Conservation (phyloP, 2,329 filamentous ascomycete genomes). For the Diaporthe batatas region DNA sequence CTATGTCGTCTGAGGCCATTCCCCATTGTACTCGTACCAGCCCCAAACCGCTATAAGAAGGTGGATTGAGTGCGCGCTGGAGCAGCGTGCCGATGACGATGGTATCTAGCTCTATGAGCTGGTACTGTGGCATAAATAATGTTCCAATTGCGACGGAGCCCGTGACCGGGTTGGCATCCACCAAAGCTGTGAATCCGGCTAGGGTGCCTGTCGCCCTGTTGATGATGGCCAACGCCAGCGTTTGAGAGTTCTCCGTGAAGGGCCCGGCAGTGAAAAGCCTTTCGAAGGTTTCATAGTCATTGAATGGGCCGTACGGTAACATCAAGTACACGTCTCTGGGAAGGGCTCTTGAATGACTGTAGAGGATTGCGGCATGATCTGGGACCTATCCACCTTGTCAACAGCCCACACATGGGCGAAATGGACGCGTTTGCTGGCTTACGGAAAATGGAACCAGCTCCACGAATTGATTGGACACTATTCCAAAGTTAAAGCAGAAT, state of each 20-base stretch:
- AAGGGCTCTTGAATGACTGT: not conserved
- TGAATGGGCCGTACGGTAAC: not conserved
- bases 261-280: not conserved
- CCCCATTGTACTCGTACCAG: constrained; percentile 53
- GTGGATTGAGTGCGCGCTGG: constrained; percentile 46
- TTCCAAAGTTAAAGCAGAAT: not conserved
- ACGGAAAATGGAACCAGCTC: not conserved
- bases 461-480: not conserved
- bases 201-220: not conserved
- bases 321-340: not conserved
- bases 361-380: not conserved
- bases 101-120: constrained; percentile 52
- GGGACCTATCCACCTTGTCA: not conserved
- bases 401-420: not conserved
- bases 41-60: constrained; percentile 44
- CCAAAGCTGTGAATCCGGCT: not conserved
- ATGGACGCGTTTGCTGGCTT: not conserved
- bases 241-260: not conserved
- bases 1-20: constrained; percentile 44
- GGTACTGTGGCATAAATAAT: constrained; percentile 43
- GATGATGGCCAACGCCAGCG: not conserved
- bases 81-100: constrained; percentile 52
- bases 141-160: not conserved
- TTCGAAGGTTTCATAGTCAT: not conserved
- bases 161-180: not conserved